Percentiles rank a stretch among this genome's conserved stretches.
phyloP scores from a whole-genome alignment of 2,329 filamentous ascomycete species.

The Xylaria sp. region DNA sequence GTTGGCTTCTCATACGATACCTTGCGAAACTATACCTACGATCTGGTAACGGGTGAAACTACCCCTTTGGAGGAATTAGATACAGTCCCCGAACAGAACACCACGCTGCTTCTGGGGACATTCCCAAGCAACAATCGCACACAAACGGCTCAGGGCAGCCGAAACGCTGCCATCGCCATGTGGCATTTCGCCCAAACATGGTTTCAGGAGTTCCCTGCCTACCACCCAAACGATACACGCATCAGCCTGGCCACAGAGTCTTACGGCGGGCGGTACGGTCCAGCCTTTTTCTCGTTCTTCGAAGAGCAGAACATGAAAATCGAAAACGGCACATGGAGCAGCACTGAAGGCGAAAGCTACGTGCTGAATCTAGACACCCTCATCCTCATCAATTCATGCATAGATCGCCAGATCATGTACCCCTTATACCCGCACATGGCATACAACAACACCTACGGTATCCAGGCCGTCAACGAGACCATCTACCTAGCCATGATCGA shows the following conservation, averaged over 20 bases:
- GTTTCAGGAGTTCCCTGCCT: conserved; percentile 59
- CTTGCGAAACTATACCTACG: conserved; percentile 59
- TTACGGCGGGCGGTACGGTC: conserved; percentile 44
- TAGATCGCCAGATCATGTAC: conserved; percentile 53
- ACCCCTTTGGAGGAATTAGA: conserved; percentile 45
- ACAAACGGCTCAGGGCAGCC: conserved; percentile 54
- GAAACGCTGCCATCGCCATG: conserved; percentile 57
- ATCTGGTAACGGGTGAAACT: conserved; percentile 45
- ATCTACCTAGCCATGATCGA: conserved; percentile 41
- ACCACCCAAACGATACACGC: conserved; percentile 63
- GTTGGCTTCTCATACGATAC: conserved; percentile 67
- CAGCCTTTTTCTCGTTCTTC: conserved; percentile 40
- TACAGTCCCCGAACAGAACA: conserved; percentile 44
- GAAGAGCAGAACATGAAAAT: conserved; percentile 43
- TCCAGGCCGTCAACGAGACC: conserved; percentile 40
- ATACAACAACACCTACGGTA: conserved; percentile 48
- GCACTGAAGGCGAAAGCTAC: conserved; percentile 37
- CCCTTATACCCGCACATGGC: conserved; percentile 51
- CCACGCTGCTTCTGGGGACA: conserved; percentile 55
- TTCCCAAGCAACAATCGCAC: conserved; percentile 56
- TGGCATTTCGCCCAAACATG: conserved; percentile 69
- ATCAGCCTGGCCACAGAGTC: conserved; percentile 48
- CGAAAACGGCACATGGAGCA: conserved; percentile 39
- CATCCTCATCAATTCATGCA: conserved; percentile 63
- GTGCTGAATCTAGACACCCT: conserved; percentile 47